phyloP scores from a whole-genome alignment of 2,329 filamentous ascomycete genomes.

The Penicillium sclerotiorum region DNA sequence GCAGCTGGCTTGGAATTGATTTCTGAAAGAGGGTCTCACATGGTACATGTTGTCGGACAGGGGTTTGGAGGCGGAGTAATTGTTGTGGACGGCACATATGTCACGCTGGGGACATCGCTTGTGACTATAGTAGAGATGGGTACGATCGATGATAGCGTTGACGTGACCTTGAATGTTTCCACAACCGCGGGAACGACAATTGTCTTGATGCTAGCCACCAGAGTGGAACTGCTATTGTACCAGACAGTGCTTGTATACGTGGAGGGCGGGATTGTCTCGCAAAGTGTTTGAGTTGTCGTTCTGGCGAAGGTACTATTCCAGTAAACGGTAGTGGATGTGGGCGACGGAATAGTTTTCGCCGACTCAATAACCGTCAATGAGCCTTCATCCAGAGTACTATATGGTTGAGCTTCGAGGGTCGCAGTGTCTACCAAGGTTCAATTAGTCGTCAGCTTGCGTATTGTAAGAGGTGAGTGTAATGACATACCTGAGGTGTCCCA shows the following conservation, averaged over 20 bases:
- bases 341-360: background rate
- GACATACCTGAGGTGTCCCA: too few relatives aligned
- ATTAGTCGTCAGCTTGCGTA: too few relatives aligned
- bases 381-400: background rate
- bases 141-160: background rate
- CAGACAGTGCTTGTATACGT: background rate
- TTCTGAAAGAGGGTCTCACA: constrained; percentile 6
- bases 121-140: constrained; percentile 1
- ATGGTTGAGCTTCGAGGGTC: too few relatives aligned
- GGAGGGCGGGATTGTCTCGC: constrained; percentile 3
- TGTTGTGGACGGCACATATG: constrained; percentile 11
- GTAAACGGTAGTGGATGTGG: background rate
- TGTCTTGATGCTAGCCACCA: background rate
- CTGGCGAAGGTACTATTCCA: constrained; percentile 2
- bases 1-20: background rate
- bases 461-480: too few relatives aligned
- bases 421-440: too few relatives aligned
- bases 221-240: background rate
- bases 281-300: constrained; percentile 6
- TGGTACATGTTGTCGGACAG: constrained; percentile 19
- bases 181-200: background rate
- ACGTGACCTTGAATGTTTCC: background rate
- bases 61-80: constrained; percentile 18
- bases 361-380: constrained; percentile 5
- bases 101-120: background rate